Percentiles rank a stretch among this genome's conserved stretches.
These are phyloP conservation scores for Lactarius hatsudake DNA, from an alignment of 768 basidiomycete species.

Conservation along the genomic window DNA sequence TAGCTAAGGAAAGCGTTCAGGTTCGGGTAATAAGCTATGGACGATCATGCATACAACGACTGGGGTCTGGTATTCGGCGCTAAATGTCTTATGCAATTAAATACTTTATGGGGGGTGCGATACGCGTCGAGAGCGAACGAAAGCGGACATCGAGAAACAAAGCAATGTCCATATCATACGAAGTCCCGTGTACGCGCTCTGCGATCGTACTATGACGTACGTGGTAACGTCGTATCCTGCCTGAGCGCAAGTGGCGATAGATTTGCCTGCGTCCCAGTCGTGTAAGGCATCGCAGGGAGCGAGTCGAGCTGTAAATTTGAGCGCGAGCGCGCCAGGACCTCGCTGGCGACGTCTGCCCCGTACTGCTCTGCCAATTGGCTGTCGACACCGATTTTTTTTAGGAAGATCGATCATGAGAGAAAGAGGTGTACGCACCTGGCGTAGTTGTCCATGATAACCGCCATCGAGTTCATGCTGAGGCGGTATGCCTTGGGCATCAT, in stretches of 20 bases:
- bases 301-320: constrained; percentile 46
- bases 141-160: background rate
- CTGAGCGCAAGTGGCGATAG: constrained; percentile 3
- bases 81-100: background rate
- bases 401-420: background rate
- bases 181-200: background rate
- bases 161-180: background rate
- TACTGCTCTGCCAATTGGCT: constrained; percentile 77
- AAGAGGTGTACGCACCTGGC: constrained; percentile 51
- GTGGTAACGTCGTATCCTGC: background rate
- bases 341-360: constrained; percentile 59
- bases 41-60: constrained; percentile 8
- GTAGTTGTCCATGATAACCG: constrained; percentile 82
- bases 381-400: constrained; percentile 8
- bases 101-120: background rate
- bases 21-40: background rate
- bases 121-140: background rate
- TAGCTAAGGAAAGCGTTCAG: background rate
- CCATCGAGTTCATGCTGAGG: constrained; percentile 70
- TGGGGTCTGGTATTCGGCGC: background rate
- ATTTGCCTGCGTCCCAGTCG: constrained; percentile 4
- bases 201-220: background rate
- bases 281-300: constrained; percentile 34
- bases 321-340: constrained; percentile 55
- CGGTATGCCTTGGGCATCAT: constrained; percentile 85